Evolutionary conservation across 352 stramenopile species (phyloP).

Genomic region (Phytophthora meadii): DNA sequence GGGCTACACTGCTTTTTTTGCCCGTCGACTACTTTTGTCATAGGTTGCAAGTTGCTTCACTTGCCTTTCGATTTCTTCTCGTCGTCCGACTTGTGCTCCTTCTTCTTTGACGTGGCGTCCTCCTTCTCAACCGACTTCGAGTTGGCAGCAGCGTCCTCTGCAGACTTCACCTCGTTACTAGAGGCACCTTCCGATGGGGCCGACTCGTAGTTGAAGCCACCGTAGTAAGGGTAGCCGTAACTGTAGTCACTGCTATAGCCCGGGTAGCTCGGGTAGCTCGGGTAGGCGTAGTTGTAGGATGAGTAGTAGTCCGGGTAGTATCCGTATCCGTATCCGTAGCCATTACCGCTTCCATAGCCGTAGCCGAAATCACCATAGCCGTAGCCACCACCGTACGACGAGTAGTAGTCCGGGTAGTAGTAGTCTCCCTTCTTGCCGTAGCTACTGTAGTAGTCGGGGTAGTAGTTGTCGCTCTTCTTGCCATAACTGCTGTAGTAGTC

Average conservation of each 20-base stretch:
- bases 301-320: slow-evolving; percentile 4
- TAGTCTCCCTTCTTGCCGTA: slow-evolving; percentile 8
- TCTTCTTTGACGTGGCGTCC: neutral
- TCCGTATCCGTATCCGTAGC: neutral
- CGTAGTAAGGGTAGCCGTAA: neutral
- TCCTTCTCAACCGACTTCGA: neutral
- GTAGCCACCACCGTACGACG: neutral
- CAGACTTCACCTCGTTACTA: neutral
- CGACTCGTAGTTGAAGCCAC: neutral
- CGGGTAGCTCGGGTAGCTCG: neutral
- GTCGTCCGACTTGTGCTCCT: neutral
- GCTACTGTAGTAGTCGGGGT: neutral
- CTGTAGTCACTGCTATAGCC: neutral
- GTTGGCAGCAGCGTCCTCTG: neutral
- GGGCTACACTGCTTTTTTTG: neutral
- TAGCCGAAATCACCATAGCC: neutral
- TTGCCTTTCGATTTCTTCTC: neutral
- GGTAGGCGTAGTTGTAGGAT: neutral
- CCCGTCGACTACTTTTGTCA: neutral
- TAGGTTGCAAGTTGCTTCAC: neutral
- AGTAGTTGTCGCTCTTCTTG: slow-evolving; percentile 1
- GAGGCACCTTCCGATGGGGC: neutral
- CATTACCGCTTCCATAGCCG: neutral
- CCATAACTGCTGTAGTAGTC: neutral
- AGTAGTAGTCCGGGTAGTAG: neutral